Evolutionary conservation across 352 stramenopile species (phyloP), one percentile per base, ranked within the genome.

Genomic region (Nothophytophthora sp.): DNA sequence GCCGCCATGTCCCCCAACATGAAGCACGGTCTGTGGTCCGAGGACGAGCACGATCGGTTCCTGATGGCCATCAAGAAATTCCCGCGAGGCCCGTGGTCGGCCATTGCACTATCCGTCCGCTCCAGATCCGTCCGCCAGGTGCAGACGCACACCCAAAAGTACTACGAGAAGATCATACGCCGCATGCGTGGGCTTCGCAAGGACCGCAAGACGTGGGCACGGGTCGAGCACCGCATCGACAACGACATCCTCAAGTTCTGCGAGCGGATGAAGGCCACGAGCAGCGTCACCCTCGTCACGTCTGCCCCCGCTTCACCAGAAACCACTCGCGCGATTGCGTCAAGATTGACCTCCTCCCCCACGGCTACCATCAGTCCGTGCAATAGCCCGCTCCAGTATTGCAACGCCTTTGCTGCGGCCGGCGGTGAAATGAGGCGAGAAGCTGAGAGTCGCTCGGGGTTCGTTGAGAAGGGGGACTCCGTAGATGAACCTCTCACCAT

Each of bases 141-240:
- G 53, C 80, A 89, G 55, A 88, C 75, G 15, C 71, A 80, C 49
- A 72, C 72, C 16, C 65, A 82, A 41, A 79, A 78, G 49, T 91
- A 91, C 55, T 76, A 85, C 53, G 77, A 90, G 43, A 91, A 91
- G 62, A 79, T 91, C 49, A 63, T 72, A 52, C 73, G 80, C 1
- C 60, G 73, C n/a, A 51, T 80, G 37, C 75, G 77, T 5, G 75
- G 80, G 0, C 56, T 88, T 6, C 70, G 70, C 43, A 84, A 86
- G 37, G 73, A 84, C n/a, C 75, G 67, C 45, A 80, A 70, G 55
- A 77, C 51, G 16, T 74, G 63, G 54, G 60, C 64, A 4, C 54
- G 77, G n/a, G 53, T 69, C 12, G 75, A 86, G 48, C 77, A 86
- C 51, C 74, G 73, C 32, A 72, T 88, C 50, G 74, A 88, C 23